These are phyloP conservation scores for Cyclotella distinguenda DNA, from an alignment of 108 stramenopile species.

Conservation along the genomic window DNA sequence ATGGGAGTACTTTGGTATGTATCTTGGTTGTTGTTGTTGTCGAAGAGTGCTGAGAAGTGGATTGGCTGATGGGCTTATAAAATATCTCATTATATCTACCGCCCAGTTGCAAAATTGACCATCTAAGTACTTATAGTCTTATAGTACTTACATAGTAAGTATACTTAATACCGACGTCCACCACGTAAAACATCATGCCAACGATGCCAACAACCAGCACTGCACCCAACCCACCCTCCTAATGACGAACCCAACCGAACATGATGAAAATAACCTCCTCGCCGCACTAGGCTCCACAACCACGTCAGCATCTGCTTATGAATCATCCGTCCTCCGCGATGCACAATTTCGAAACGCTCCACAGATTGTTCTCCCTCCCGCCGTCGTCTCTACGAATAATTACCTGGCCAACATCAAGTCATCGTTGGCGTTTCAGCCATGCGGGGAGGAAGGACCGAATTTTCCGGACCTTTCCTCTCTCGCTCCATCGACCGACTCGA, in stretches of 20 bases:
- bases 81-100: no score
- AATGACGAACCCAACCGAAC: neutral
- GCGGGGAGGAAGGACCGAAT: slow-evolving; percentile 2
- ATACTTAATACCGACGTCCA: no score
- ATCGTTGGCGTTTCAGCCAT: slow-evolving; percentile 7
- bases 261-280: slow-evolving; percentile 59
- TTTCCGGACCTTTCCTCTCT: slow-evolving; percentile 45
- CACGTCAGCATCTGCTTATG: slow-evolving; percentile 53
- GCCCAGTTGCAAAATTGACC: no score
- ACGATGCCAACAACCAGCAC: neutral
- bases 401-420: neutral
- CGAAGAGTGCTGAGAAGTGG: no score
- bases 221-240: neutral
- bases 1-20: no score
- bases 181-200: neutral
- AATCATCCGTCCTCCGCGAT: slow-evolving; percentile 60
- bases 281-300: slow-evolving; percentile 57
- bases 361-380: slow-evolving; percentile 32
- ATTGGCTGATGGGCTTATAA: no score
- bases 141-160: no score
- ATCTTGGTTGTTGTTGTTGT: no score
- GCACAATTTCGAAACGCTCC: slow-evolving; percentile 57
- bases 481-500: slow-evolving; percentile 29
- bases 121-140: no score
- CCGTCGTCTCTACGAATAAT: neutral